Conservation (phyloP, 768 basidiomycete genomes). For the Suillus fuscotomentosus region DNA sequence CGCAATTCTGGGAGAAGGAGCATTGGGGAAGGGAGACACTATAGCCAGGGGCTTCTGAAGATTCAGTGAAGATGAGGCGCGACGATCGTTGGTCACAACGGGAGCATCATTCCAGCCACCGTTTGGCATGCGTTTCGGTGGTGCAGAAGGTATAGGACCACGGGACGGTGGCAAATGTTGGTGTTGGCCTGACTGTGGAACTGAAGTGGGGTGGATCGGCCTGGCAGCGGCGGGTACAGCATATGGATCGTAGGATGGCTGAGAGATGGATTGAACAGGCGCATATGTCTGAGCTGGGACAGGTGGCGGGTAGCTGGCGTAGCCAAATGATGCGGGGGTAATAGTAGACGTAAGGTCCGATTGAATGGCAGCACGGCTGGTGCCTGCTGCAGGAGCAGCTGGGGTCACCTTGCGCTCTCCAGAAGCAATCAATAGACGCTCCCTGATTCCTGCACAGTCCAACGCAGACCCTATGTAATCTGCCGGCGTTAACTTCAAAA, state of each 20-base stretch:
- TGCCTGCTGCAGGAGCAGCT: conserved; percentile 26
- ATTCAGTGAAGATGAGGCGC: conserved; percentile 49
- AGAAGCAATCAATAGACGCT: conserved; percentile 44
- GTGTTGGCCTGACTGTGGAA: conserved; percentile 41
- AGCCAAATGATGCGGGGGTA: conserved; percentile 1
- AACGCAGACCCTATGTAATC: conserved; percentile 67
- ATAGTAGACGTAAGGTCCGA: conserved; percentile 24
- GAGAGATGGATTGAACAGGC: conserved; percentile 23
- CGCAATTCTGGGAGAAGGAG: conserved; percentile 28
- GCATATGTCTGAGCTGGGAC: conserved; percentile 30
- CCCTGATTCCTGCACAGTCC: conserved; percentile 43
- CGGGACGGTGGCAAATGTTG: conserved; percentile 43
- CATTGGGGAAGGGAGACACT: conserved; percentile 85
- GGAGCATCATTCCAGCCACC: conserved; percentile 96
- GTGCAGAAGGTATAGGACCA: conserved; percentile 41
- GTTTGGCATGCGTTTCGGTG: conserved; percentile 64
- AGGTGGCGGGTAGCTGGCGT: conserved; percentile 10
- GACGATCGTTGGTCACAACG: conserved; percentile 41
- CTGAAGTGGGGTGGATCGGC: conserved; percentile 19
- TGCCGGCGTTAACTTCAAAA: conserved; percentile 74
- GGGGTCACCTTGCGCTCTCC: conserved; percentile 18
- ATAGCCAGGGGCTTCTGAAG: conserved; percentile 68
- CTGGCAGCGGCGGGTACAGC: conserved; percentile 16
- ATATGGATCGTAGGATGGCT: conserved; percentile 3
- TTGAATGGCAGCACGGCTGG: conserved; percentile 23